Conservation (phyloP, 78 protist genomes). For the Dictyostelium intermedium region DNA sequence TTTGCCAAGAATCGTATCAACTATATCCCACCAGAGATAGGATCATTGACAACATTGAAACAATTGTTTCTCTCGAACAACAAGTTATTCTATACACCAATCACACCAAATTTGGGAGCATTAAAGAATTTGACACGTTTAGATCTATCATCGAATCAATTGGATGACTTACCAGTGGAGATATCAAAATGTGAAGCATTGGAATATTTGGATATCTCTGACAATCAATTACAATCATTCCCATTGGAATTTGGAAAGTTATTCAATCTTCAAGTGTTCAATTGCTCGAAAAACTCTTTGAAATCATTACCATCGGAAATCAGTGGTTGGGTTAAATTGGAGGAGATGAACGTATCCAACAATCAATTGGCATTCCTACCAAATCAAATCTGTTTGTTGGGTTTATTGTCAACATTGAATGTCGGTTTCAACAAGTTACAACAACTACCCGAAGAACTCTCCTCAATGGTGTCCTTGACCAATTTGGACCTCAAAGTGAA, state of each 20-base stretch:
- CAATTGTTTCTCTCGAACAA: constrained; percentile 65
- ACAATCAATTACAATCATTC: constrained; percentile 73
- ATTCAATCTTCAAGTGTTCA: constrained; percentile 45
- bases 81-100: constrained; percentile 83
- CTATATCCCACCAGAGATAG: constrained; percentile 80
- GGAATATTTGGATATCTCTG: constrained; percentile 74
- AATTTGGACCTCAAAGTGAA: constrained; percentile 80
- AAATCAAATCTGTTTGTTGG: constrained; percentile 75
- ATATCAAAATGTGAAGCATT: constrained; percentile 36
- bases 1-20: constrained; percentile 77
- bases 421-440: constrained; percentile 73
- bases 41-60: constrained; percentile 42
- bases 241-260: constrained; percentile 84
- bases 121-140: constrained; percentile 60
- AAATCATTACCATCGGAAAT: constrained; percentile 76
- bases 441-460: constrained; percentile 74
- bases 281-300: constrained; percentile 52
- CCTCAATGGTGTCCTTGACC: constrained; percentile 57
- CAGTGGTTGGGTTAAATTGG: constrained; percentile 53
- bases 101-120: constrained; percentile 73
- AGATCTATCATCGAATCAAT: constrained; percentile 77
- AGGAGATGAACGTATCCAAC: constrained; percentile 57
- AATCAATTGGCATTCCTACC: constrained; percentile 79
- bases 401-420: constrained; percentile 45
- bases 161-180: constrained; percentile 82